Percentiles rank a stretch among this genome's conserved stretches.
Conservation (phyloP, 2,329 filamentous ascomycete genomes). For the Penicillium sp. region DNA sequence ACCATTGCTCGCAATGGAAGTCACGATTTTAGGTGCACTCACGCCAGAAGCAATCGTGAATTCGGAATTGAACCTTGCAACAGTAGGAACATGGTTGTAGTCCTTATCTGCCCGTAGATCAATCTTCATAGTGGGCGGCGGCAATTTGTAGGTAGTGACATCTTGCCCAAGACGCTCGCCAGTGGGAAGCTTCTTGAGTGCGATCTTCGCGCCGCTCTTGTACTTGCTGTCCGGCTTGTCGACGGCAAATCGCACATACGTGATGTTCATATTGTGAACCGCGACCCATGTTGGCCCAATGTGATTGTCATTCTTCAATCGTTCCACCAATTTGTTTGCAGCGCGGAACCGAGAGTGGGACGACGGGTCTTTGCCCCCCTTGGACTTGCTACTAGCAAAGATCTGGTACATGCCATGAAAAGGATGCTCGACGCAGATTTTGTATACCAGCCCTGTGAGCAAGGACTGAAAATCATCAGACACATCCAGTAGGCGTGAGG, state of each 20-base stretch:
- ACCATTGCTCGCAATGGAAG: conserved; percentile 71
- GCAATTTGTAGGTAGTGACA: conserved; percentile 62
- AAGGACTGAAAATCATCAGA: conserved; percentile 67
- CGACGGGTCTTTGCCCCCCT: conserved; percentile 63
- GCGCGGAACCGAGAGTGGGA: conserved; percentile 68
- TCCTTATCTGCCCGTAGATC: conserved; percentile 65
- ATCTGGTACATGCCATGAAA: conserved; percentile 98
- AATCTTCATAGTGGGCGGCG: conserved; percentile 84
- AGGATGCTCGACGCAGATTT: conserved; percentile 86
- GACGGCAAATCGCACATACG: conserved; percentile 49
- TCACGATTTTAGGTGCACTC: conserved; percentile 90
- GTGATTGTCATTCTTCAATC: conserved; percentile 50
- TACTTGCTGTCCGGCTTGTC: conserved; percentile 53
- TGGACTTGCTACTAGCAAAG: conserved; percentile 70
- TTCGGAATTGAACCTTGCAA: conserved; percentile 63
- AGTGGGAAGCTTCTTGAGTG: conserved; percentile 57
- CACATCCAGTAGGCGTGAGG: conserved; percentile 77
- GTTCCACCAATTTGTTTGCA: conserved; percentile 61
- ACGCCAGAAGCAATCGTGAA: conserved; percentile 86
- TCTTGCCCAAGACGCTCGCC: conserved; percentile 59
- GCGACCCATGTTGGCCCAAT: conserved; percentile 59
- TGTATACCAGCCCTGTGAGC: conserved; percentile 66
- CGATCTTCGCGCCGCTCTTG: conserved; percentile 60
- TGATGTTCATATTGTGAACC: conserved; percentile 67
- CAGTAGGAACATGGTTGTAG: conserved; percentile 70